phyloP scores from a whole-genome alignment of 2,329 filamentous ascomycete genomes.

The Polytolypa hystricis region DNA sequence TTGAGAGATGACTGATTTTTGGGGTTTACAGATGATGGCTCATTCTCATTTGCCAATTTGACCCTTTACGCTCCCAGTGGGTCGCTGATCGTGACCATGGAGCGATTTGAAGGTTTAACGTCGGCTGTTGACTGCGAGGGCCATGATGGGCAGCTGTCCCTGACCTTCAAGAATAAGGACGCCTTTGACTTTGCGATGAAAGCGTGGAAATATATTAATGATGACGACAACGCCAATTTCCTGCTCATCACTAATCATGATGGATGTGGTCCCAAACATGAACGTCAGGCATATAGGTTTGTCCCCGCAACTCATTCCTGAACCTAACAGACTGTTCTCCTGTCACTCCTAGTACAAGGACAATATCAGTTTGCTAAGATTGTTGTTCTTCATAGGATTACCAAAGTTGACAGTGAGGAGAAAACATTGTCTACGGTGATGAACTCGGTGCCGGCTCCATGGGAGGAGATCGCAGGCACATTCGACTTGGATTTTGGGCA shows the following conservation, averaged over 20 bases:
- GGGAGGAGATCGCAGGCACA: constrained; percentile 15
- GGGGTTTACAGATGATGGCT: no score
- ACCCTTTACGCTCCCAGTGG: constrained; percentile 20
- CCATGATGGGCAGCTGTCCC: constrained; percentile 17
- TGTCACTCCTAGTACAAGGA: no score
- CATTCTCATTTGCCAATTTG: constrained; percentile 24
- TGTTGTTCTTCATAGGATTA: constrained; percentile 5
- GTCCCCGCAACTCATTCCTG: no score
- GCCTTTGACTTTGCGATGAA: constrained; percentile 21
- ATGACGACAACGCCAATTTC: constrained; percentile 17
- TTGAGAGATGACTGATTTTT: no score
- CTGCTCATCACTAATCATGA: constrained; percentile 24
- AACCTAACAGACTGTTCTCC: no score
- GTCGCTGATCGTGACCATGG: constrained; percentile 22
- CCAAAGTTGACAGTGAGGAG: constrained; percentile 13
- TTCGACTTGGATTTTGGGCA: constrained; percentile 19
- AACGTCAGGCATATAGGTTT: constrained; percentile 21
- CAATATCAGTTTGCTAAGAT: no score
- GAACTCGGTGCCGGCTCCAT: constrained; percentile 11
- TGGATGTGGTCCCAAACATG: constrained; percentile 18
- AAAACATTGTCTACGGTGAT: constrained; percentile 11
- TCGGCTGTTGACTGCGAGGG: constrained; percentile 18
- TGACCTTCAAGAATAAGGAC: constrained; percentile 20
- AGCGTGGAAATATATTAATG: constrained; percentile 22
- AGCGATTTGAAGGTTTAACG: constrained; percentile 22